A percentile compares a stretch with the other conserved stretches of the same genome.
Conservation (phyloP, 257 asterid genomes). For the Rhazya stricta region DNA sequence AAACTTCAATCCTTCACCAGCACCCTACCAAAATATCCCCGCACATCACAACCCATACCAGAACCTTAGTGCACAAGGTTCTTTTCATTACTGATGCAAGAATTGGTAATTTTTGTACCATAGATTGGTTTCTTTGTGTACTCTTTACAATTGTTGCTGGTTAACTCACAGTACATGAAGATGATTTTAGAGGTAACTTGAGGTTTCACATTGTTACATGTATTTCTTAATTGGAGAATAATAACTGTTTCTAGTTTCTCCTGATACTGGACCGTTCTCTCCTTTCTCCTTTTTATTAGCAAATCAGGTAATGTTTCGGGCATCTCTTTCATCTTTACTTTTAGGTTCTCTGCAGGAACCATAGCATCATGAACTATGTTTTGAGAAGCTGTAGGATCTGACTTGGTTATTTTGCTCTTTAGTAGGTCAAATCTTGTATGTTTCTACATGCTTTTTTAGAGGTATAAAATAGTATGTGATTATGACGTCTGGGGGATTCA, state of each 20-base stretch:
- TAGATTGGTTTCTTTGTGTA: slow-evolving; percentile 6
- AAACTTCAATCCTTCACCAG: slow-evolving; percentile 33
- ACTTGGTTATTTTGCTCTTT: neutral
- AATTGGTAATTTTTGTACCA: slow-evolving; percentile 29
- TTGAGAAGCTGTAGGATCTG: slow-evolving; percentile 4
- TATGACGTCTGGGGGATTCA: neutral
- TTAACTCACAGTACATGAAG: neutral
- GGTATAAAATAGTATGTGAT: slow-evolving; percentile 1
- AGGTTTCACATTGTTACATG: slow-evolving; percentile 2
- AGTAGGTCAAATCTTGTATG: neutral
- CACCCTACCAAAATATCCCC: slow-evolving; percentile 32
- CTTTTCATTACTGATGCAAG: slow-evolving; percentile 41
- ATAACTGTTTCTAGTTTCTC: neutral
- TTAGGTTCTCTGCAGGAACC: neutral
- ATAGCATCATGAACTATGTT: neutral
- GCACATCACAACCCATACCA: slow-evolving; percentile 35
- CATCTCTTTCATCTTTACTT: neutral
- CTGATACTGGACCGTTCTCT: neutral
- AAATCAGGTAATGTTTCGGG: neutral
- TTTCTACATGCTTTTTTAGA: neutral
- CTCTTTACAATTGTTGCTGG: neutral
- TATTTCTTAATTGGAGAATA: slow-evolving; percentile 3
- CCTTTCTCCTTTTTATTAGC: neutral
- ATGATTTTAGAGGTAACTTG: slow-evolving; percentile 6
- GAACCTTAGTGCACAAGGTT: slow-evolving; percentile 42